A percentile compares a stretch with the other conserved stretches of the same genome.
phyloP scores from a whole-genome alignment of 257 asterid genomes.

The Coffea canephora region DNA sequence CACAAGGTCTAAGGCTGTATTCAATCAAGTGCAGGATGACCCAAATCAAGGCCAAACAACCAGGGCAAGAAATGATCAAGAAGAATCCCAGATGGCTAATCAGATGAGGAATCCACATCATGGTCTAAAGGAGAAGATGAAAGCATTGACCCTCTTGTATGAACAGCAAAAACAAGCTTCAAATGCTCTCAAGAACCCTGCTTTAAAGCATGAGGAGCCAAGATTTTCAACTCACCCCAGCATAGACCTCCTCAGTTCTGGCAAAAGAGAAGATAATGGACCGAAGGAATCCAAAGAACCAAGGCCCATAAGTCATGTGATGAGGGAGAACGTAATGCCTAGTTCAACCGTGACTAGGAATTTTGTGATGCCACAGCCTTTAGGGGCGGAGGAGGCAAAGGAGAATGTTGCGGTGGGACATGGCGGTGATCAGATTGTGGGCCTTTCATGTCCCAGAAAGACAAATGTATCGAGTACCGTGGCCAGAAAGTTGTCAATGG shows the following conservation, averaged over 20 bases:
- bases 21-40: constrained; percentile 23
- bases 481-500: constrained; percentile 48
- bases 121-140: constrained; percentile 65
- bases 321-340: constrained; percentile 39
- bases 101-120: constrained; percentile 49
- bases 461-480: constrained; percentile 24
- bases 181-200: constrained; percentile 31
- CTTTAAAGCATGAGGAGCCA: constrained; percentile 29
- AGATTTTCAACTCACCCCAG: constrained; percentile 48
- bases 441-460: constrained; percentile 33
- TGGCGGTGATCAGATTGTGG: constrained; percentile 29
- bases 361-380: constrained; percentile 24
- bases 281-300: constrained; percentile 20
- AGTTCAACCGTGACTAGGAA: constrained; percentile 21
- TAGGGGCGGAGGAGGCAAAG: constrained; percentile 34
- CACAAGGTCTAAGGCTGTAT: constrained; percentile 39
- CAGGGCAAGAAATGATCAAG: constrained; percentile 24
- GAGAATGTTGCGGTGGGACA: constrained; percentile 32
- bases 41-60: constrained; percentile 21
- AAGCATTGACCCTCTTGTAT: constrained; percentile 47
- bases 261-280: constrained; percentile 18
- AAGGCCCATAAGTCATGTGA: constrained; percentile 27
- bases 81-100: constrained; percentile 26
- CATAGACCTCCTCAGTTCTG: constrained; percentile 37
- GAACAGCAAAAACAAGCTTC: constrained; percentile 57